phyloP scores from a whole-genome alignment of 2,329 filamentous ascomycete species.

The Paecilomyces variotii region DNA sequence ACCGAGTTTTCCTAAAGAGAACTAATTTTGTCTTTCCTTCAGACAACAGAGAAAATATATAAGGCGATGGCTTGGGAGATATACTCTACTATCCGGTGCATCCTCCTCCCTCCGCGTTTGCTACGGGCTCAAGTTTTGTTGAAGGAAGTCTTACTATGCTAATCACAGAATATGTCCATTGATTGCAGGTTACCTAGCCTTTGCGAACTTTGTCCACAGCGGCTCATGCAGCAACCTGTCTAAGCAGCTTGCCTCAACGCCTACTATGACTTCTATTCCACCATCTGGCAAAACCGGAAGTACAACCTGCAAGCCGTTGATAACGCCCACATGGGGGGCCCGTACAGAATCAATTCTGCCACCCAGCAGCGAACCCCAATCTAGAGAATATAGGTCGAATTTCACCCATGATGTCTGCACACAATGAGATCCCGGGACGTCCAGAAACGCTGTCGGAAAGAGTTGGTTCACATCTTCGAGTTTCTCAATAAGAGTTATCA shows the following conservation, averaged over 20 bases:
- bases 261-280: conserved; percentile 26
- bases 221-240: conserved; percentile 22
- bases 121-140: too few species aligned
- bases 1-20: too few species aligned
- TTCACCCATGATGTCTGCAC: conserved; percentile 28
- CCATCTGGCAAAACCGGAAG: conserved; percentile 24
- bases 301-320: conserved; percentile 26
- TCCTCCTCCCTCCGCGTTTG: too few species aligned
- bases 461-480: conserved; percentile 25
- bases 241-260: conserved; percentile 22
- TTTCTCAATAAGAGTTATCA: conserved; percentile 22
- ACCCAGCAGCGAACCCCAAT: conserved; percentile 25
- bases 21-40: too few species aligned
- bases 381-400: conserved; percentile 24
- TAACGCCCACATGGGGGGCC: conserved; percentile 22
- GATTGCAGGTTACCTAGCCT: background rate
- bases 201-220: conserved; percentile 18
- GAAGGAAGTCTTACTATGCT: too few species aligned
- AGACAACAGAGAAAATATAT: too few species aligned
- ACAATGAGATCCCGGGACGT: conserved; percentile 27
- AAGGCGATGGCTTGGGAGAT: too few species aligned
- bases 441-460: conserved; percentile 26
- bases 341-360: conserved; percentile 22
- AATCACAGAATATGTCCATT: too few species aligned
- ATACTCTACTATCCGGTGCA: too few species aligned